Evolutionary conservation across 139 green algal genomes (phyloP).

Genomic region (Chlorella sp.): DNA sequence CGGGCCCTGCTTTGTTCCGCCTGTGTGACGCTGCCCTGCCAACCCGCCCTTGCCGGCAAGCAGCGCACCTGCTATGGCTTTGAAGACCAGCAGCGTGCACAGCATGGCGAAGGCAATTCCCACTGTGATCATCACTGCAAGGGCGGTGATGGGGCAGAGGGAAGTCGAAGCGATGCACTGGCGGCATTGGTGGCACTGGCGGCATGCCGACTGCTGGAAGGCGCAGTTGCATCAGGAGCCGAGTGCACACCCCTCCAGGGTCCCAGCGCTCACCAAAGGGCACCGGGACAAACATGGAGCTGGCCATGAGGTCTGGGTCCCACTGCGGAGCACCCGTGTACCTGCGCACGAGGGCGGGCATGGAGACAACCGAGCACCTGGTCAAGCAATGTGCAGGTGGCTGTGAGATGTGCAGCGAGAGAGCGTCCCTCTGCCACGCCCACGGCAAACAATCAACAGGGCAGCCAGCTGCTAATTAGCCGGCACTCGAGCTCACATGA

Average conservation of each 20-base stretch:
- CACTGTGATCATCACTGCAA: slow-evolving; percentile 20
- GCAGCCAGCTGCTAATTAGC: slow-evolving; percentile 14
- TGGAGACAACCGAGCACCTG: no score
- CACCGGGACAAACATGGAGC: slow-evolving; percentile 54
- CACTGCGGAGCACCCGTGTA: slow-evolving; percentile 33
- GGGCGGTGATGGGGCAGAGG: no score
- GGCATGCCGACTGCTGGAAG: no score
- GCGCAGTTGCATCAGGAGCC: no score
- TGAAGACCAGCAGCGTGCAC: slow-evolving; percentile 9
- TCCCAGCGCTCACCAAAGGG: slow-evolving; percentile 11
- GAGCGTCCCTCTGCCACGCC: no score
- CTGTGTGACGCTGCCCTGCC: neutral
- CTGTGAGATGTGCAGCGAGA: no score
- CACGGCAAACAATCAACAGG: no score
- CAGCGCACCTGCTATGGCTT: slow-evolving; percentile 3
- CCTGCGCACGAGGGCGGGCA: no score
- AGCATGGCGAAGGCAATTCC: slow-evolving; percentile 20
- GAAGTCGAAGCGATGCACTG: no score
- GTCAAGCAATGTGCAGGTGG: no score
- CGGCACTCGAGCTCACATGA: slow-evolving; percentile 40
- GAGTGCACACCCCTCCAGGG: no score
- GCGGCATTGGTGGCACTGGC: no score
- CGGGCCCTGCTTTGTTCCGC: neutral
- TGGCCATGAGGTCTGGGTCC: slow-evolving; percentile 54
- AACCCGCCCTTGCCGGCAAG: neutral